A percentile compares a stretch with the other conserved stretches of the same genome.
Evolutionary conservation across 441 rosid genomes (phyloP).

Genomic region (Pelargonium citronellum): DNA sequence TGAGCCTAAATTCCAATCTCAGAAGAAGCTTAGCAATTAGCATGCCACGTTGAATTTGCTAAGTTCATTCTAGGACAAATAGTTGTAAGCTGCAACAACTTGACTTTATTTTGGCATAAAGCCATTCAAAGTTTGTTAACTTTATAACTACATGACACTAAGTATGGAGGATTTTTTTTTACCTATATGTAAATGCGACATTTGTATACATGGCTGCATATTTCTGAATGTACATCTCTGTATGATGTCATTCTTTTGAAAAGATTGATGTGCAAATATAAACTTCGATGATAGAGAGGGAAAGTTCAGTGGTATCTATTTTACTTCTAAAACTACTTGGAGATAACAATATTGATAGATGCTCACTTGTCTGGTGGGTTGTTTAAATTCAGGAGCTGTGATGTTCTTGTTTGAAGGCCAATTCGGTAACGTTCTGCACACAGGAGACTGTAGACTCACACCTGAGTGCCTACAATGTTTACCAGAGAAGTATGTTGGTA

Average conservation of each 20-base stretch:
- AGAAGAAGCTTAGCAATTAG: too few relatives aligned
- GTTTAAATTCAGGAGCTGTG: slow-evolving; percentile 67
- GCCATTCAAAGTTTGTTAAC: too few relatives aligned
- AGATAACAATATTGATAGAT: slow-evolving; percentile 24
- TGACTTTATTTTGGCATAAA: too few relatives aligned
- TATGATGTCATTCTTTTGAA: neutral
- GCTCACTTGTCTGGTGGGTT: slow-evolving; percentile 24
- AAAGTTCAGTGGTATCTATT: neutral
- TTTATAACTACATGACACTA: too few relatives aligned
- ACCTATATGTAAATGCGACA: too few relatives aligned
- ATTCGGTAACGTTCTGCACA: slow-evolving; percentile 77
- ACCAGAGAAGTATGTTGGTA: slow-evolving; percentile 49
- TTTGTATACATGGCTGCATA: neutral
- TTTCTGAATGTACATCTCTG: neutral
- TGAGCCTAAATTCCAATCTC: too few relatives aligned
- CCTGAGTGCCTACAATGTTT: slow-evolving; percentile 48
- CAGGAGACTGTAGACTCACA: slow-evolving; percentile 89
- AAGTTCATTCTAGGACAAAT: too few relatives aligned
- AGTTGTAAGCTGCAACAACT: too few relatives aligned
- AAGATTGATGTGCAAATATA: neutral
- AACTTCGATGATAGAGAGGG: neutral
- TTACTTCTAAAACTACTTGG: slow-evolving; percentile 12
- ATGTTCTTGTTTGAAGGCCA: slow-evolving; percentile 86
- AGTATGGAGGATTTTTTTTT: too few relatives aligned
- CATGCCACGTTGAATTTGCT: too few relatives aligned